Evolutionary conservation across 495 filamentous ascomycete genomes (phyloP), one percentile per base, ranked within the genome.

Genomic region (Hypoxylon subgilvum): DNA sequence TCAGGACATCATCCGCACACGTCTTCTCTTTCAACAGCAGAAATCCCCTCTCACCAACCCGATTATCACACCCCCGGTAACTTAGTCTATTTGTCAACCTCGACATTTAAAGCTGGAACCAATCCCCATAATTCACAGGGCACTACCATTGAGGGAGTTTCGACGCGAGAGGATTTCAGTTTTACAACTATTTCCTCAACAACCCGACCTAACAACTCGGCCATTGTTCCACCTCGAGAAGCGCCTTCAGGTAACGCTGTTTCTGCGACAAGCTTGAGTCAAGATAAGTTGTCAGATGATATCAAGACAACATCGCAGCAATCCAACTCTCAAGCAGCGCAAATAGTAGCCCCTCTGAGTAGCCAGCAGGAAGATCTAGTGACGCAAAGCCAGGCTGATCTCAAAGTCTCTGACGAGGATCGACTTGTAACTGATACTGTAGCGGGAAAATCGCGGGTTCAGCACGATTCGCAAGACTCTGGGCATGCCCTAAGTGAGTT

Each of bases 11-110:
- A 35, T 7, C 36, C 10, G 27, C 7, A 31, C 8, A 28, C 41
- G 4, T 22, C 28, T 32, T 6, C 48, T 19, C 39, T 39, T 8
- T 51, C 57, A 9, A 39, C 44, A 36, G 16, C 27, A 0, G 53
- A 55, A 23, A 70, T 68, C 7, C 65, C 62, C 30, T 68, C 65
- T n/a, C 68, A 51, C 23, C 65, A 70, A 31, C 62, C 52, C 6
- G 65, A 70, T 22, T 19, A 47, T 7, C 47, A 30, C 2, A 16
- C 45, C 31, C 22, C 13, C 46, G 28, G 25, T 3, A 17, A 4
- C 27, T 17, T 10, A 8, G 35, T 7, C 12, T 45, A 34, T 13
- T 18, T 36, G 10, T 43, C 54, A 25, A 28, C 23, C 42, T 52
- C 42, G 23, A 21, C 35, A 7, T 52, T 61, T 14, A 32, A 27